Evolutionary conservation across 306 rosid genomes (phyloP).

Genomic region (Fragaria nilgerrensis): DNA sequence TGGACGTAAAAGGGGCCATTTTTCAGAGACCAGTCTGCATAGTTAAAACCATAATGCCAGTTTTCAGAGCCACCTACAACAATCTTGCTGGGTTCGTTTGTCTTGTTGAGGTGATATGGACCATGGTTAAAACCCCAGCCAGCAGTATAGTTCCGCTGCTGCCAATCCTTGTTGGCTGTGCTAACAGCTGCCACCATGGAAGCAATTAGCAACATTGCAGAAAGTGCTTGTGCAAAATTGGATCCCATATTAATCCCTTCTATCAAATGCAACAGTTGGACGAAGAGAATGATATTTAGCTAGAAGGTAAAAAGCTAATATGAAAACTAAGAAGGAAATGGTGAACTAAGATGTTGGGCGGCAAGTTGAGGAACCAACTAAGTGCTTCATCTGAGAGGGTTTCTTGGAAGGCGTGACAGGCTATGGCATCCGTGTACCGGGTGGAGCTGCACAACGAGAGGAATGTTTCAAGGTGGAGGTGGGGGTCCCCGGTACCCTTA

Average conservation of each 20-base stretch:
- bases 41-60: conserved; percentile 59
- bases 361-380: too few species aligned
- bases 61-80: conserved; percentile 54
- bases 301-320: neutral
- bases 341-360: neutral
- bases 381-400: too few species aligned
- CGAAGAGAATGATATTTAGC: neutral
- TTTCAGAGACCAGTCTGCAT: conserved; percentile 50
- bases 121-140: conserved; percentile 10
- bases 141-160: conserved; percentile 23
- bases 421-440: too few species aligned
- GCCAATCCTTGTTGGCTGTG: conserved; percentile 46
- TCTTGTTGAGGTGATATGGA: neutral
- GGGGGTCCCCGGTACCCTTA: too few species aligned
- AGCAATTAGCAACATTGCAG: conserved; percentile 15
- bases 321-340: neutral
- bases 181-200: conserved; percentile 27
- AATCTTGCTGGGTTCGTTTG: conserved; percentile 29
- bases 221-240: conserved; percentile 10
- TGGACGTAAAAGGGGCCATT: conserved; percentile 49
- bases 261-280: neutral
- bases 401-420: too few species aligned
- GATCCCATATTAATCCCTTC: conserved; percentile 21
- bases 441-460: too few species aligned
- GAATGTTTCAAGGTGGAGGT: too few species aligned